A percentile compares a stretch with the other conserved stretches of the same genome.
Conservation (phyloP, 2,329 filamentous ascomycete genomes). For the Sporothrix humicola region DNA sequence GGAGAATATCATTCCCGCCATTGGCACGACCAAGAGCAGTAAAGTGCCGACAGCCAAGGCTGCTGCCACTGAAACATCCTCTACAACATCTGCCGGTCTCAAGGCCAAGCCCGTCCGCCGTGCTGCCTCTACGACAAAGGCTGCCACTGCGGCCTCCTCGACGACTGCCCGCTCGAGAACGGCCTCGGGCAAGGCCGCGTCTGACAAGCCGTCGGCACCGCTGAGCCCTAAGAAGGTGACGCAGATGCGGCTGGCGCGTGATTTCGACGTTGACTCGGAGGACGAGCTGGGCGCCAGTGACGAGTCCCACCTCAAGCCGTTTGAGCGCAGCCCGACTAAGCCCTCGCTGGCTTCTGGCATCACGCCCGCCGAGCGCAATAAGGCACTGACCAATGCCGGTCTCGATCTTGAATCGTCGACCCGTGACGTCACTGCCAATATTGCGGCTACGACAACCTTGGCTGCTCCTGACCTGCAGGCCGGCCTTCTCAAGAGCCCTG, state of each 20-base stretch:
- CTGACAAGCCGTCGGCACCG: conserved; percentile 50
- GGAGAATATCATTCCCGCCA: conserved; percentile 61
- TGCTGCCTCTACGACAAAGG: conserved; percentile 38
- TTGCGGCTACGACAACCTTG: neutral
- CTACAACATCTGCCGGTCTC: conserved; percentile 43
- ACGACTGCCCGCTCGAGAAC: conserved; percentile 19
- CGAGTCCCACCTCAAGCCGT: conserved; percentile 56
- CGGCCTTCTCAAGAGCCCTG: conserved; percentile 58
- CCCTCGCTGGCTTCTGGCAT: conserved; percentile 46
- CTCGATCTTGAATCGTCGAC: conserved; percentile 25
- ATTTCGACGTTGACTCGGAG: conserved; percentile 58
- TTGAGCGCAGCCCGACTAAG: conserved; percentile 63
- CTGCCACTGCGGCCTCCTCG: neutral
- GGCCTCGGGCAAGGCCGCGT: conserved; percentile 37
- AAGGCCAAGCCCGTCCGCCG: conserved; percentile 41
- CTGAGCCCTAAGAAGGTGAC: conserved; percentile 70
- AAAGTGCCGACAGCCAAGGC: conserved; percentile 42
- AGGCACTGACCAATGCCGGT: conserved; percentile 28
- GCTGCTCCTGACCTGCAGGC: conserved; percentile 46
- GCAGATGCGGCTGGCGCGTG: conserved; percentile 55
- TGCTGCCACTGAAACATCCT: conserved; percentile 37
- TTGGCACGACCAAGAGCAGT: conserved; percentile 41
- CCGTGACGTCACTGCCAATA: conserved; percentile 40
- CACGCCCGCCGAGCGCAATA: conserved; percentile 39
- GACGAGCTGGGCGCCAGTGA: conserved; percentile 64